Base-by-base conservation (phyloP, 164 flowering plant species). In the Tetracentron sinense region DNA sequence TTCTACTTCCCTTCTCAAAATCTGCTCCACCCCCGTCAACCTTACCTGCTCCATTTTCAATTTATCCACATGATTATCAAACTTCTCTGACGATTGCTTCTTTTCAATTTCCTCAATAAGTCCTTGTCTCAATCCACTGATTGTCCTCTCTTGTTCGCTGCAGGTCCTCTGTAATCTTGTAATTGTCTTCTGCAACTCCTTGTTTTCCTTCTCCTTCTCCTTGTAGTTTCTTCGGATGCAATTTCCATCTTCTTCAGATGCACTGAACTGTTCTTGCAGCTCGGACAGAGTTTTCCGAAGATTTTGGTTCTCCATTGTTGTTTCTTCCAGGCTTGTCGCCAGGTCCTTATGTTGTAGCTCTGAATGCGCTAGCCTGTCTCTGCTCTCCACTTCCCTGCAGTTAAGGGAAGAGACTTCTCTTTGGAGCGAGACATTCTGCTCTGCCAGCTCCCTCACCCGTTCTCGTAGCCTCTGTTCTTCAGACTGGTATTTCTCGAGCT, bases 381-480 rank as follows among this genome's bases (percentile, higher is more conserved):
- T 80, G 68, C 70, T 78, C 59, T 87, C 91, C 48, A 61, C 58
- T 67, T 87, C 96, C 69, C 65, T 83, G 64, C 80, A 87, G 67
- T 69, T 78, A 38, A 78, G 72, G 15, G 84, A 76, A 56, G 89
- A 84, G 16, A 85, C 83, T 74, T 95, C 96, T 70, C 90, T 87
- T 72, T 92, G 99, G 42, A 92, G 82, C 2, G 88, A 81, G 47
- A 92, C 98, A 77, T 92, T 92, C 55, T 88, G 96, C 78, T 95
- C 97, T 33, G 98, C 98, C 7, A 95, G 86, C 69, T 95, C 97
- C 71, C 92, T 77, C 44, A 90, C 91, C 56, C 99, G 83, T 53
- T 92, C 92, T 20, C 98, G 84, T 27, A 95, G 89, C 78, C 92
- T 88, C 66, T 85, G 82, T 71, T 95, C 99, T 77, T 95, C 98